Percentiles rank a stretch among this genome's conserved stretches.
phyloP scores from a whole-genome alignment of 1,139 yeast species.

The Lodderomyces jiufengensis region DNA sequence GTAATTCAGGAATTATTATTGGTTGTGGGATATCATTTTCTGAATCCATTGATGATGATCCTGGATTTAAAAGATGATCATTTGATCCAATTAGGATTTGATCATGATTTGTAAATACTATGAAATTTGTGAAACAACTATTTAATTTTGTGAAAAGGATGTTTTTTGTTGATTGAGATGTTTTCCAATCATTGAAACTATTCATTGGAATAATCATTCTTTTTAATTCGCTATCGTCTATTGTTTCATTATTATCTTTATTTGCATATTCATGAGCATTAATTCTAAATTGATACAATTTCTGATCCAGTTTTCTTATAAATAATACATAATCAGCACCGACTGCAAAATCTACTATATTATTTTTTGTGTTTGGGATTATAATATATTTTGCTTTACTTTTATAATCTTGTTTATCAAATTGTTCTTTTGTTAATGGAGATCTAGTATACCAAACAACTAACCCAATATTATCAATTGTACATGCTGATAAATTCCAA shows the following conservation, averaged over 20 bases:
- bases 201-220: conserved; percentile 13
- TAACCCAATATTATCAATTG: conserved; percentile 50
- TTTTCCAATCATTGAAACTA: conserved; percentile 32
- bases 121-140: conserved; percentile 25
- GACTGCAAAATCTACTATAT: conserved; percentile 54
- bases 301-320: conserved; percentile 41
- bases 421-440: conserved; percentile 23
- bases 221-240: conserved; percentile 8
- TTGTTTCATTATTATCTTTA: conserved; percentile 8
- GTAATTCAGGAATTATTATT: conserved; percentile 39
- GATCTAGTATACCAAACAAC: conserved; percentile 57
- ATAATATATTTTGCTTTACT: conserved; percentile 37
- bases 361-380: conserved; percentile 37
- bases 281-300: conserved; percentile 39
- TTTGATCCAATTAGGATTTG: conserved; percentile 14
- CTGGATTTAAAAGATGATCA: conserved; percentile 8
- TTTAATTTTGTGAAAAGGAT: conserved; percentile 19
- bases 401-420: conserved; percentile 16
- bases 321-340: conserved; percentile 52
- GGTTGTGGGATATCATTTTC: conserved; percentile 4
- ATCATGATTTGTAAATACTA: conserved; percentile 34
- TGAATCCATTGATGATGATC: neutral
- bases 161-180: conserved; percentile 12
- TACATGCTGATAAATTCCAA: conserved; percentile 61
- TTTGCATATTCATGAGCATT: conserved; percentile 18